Evolutionary conservation across 2,329 filamentous ascomycete genomes (phyloP).

Genomic region (Fusarium anthophilum): DNA sequence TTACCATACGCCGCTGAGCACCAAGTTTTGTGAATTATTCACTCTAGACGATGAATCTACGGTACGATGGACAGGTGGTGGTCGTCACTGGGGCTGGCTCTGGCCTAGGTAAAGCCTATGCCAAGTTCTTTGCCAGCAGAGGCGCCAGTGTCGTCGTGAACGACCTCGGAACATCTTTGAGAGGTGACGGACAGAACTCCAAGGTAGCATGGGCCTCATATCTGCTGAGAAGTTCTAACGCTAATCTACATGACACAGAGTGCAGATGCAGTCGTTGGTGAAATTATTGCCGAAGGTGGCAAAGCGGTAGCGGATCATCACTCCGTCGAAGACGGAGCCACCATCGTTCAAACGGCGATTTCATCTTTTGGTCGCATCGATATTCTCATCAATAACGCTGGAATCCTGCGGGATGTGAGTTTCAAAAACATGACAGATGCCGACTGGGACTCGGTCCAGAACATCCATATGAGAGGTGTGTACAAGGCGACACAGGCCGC

Average conservation of each 20-base stretch:
- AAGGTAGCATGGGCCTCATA: not conserved
- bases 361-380: not conserved
- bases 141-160: not conserved
- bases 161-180: not conserved
- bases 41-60: not conserved
- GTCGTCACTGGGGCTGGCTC: not conserved
- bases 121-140: not conserved
- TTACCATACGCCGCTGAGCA: not conserved
- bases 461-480: not conserved
- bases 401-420: not conserved
- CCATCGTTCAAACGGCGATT: not conserved
- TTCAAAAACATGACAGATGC: not conserved
- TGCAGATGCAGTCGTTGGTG: not conserved
- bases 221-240: not conserved
- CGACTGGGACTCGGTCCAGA: not conserved
- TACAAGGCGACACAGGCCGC: not conserved
- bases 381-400: not conserved
- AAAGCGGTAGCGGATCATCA: not conserved
- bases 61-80: not conserved
- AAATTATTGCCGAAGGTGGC: not conserved
- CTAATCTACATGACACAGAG: not conserved
- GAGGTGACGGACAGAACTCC: not conserved
- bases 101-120: not conserved
- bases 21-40: fast-evolving
- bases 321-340: not conserved